A percentile compares a stretch with the other conserved stretches of the same genome.
Conservation (phyloP, 2,329 filamentous ascomycete species). For the Fusarium decemcellulare region DNA sequence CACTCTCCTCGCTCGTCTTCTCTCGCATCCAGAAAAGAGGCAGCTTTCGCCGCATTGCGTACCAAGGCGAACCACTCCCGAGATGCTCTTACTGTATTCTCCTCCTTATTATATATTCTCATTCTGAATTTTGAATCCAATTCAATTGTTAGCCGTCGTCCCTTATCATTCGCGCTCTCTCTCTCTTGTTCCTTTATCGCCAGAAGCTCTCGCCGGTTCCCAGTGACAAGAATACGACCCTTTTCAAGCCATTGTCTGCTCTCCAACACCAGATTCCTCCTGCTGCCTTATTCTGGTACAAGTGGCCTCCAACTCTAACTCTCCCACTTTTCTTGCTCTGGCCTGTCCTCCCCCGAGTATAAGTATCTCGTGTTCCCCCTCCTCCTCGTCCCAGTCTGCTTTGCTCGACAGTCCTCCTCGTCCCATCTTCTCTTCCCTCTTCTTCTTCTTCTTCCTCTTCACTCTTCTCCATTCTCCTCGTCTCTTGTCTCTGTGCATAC, state of each 20-base stretch:
- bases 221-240: too few species aligned
- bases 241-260: conserved; percentile 1
- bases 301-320: conserved; percentile 15
- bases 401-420: conserved; percentile 22
- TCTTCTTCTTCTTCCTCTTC: neutral
- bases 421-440: neutral
- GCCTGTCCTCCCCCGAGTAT: conserved; percentile 32
- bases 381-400: conserved; percentile 16
- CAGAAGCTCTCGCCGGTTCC: conserved; percentile 8
- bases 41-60: too few species aligned
- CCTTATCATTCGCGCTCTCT: neutral
- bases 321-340: neutral
- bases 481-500: neutral
- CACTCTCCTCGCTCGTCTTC: neutral
- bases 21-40: neutral
- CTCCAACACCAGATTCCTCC: neutral
- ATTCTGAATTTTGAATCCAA: neutral
- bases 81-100: neutral
- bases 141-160: neutral
- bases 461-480: neutral
- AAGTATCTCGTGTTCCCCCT: conserved; percentile 43
- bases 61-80: conserved; percentile 4
- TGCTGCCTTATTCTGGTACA: conserved; percentile 24
- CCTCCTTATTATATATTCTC: neutral
- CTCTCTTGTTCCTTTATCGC: neutral